Evolutionary conservation across 768 basidiomycete species (phyloP).

Genomic region (Phlebiopsis gigantea): DNA sequence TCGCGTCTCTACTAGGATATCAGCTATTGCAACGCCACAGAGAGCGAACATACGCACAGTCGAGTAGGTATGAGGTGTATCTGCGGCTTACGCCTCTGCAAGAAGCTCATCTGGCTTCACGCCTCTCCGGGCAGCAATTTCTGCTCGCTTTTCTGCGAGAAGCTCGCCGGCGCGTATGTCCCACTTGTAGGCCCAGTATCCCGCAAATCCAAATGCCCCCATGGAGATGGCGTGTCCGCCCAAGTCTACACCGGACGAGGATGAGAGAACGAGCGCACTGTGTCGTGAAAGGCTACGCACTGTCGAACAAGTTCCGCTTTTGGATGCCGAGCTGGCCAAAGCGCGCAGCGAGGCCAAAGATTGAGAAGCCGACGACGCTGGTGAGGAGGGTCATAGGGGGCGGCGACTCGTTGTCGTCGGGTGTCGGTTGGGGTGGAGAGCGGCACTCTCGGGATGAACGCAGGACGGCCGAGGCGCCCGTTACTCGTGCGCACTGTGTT

Average conservation of each 20-base stretch:
- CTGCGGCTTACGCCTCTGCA: not conserved
- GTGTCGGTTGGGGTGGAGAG: not conserved
- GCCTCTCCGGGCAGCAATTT: conserved; percentile 50
- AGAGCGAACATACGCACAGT: not conserved
- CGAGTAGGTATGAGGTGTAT: too few relatives aligned
- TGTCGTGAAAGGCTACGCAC: conserved; percentile 41
- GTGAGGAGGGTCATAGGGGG: conserved; percentile 55
- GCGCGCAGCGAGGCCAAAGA: conserved; percentile 78
- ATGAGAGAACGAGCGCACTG: not conserved
- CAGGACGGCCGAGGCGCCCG: not conserved
- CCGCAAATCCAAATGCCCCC: conserved; percentile 62
- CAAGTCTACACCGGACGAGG: conserved; percentile 44
- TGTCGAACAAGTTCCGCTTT: conserved; percentile 70
- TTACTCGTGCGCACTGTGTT: not conserved
- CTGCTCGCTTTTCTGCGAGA: conserved; percentile 55
- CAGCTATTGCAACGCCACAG: not conserved
- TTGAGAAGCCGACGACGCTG: conserved; percentile 72
- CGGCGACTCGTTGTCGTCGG: not conserved
- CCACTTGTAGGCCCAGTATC: conserved; percentile 72
- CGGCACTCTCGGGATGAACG: conserved; percentile 2
- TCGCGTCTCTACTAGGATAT: not conserved
- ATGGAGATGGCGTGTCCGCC: conserved; percentile 67
- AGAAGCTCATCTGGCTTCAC: conserved; percentile 3
- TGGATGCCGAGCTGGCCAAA: conserved; percentile 87
- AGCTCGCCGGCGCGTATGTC: conserved; percentile 58